phyloP scores from a whole-genome alignment of 2,329 filamentous ascomycete species.

The Lachnellula subtilissima region DNA sequence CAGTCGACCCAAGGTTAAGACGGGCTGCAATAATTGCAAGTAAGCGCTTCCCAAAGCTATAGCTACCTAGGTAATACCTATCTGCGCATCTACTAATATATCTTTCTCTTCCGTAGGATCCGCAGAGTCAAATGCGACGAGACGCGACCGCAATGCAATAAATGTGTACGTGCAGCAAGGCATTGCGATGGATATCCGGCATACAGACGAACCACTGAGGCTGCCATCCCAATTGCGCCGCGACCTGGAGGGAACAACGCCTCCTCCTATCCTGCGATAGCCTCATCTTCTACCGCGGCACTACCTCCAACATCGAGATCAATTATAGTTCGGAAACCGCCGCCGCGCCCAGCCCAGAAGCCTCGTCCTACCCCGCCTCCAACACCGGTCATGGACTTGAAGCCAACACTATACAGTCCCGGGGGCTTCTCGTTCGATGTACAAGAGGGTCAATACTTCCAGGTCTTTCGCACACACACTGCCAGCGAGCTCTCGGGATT shows the following conservation, averaged over 20 bases:
- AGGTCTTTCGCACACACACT: conserved; percentile 57
- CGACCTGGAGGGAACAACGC: conserved; percentile 6
- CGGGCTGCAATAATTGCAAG: conserved; percentile 65
- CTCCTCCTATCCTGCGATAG: conserved; percentile 1
- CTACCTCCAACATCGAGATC: conserved; percentile 1
- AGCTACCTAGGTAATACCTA: too few relatives aligned
- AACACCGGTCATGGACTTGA: conserved; percentile 7
- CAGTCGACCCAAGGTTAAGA: conserved; percentile 53
- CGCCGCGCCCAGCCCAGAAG: background rate
- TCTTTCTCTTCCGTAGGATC: conserved; percentile 38
- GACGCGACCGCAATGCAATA: conserved; percentile 53
- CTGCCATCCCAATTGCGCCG: conserved; percentile 23
- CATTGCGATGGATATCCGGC: conserved; percentile 54
- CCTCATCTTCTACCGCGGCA: conserved; percentile 1
- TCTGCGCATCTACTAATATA: conserved; percentile 7
- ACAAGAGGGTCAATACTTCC: conserved; percentile 55
- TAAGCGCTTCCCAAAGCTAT: conserved; percentile 34
- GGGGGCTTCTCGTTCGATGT: conserved; percentile 42
- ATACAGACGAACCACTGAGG: conserved; percentile 19
- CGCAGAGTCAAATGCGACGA: conserved; percentile 65
- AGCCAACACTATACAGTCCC: conserved; percentile 11
- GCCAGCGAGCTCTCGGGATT: conserved; percentile 61
- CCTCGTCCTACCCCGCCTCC: conserved; percentile 5
- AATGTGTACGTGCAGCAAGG: conserved; percentile 56
- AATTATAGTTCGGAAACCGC: conserved; percentile 1